Base-by-base conservation (phyloP, 148 eudicot species). In the Vaccinium macrocarpon region DNA sequence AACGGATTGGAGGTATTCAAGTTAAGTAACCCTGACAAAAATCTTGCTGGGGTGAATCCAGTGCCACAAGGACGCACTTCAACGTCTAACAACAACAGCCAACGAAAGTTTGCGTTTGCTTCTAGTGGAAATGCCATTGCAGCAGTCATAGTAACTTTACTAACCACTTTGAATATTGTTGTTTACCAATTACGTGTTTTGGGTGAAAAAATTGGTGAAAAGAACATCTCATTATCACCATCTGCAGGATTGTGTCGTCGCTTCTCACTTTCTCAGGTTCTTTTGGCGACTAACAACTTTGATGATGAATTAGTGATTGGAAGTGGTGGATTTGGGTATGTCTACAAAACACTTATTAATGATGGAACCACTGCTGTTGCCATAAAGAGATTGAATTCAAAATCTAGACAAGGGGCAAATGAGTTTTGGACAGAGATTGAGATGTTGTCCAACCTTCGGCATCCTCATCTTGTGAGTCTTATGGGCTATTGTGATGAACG, bases 1-100 rank as follows among this genome's bases (percentile, higher is more conserved):
- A 9, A 68, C 19, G 90, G 88, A 1, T 11, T 89, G 32, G 88
- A 89, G 79, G 78, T 89, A 18, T 83, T 89, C 29, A 89, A 89
- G 59, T 50, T 70, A 23, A 86, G 52, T 19, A 71, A 23, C 35
- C 49, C n/a, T 0, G 62, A 83, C n/a, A 72, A 80, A 27, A 64
- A 72, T 82, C 78, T 82, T 13, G 79, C 71, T 57, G n/a, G 62
- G 1, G 62, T 5, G n/a, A 57, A 57, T 19, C 62, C n/a, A 0
- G 8, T 57, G 62, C 38, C 79, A 0, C 11, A 73, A 18, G 3
- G 11, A 73, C 25, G 10, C 12, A 68, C 51, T 72, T 32, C 2
- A 52, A 29, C 29, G 18, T 73, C 52, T 7, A 10, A 16, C 29
- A 71, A 68, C 29, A 0, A 52, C 32, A 82, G 3, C 0, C 50